These are phyloP conservation scores for Fusarium devonianum DNA, from an alignment of 2,329 filamentous ascomycete species.

Conservation along the genomic window DNA sequence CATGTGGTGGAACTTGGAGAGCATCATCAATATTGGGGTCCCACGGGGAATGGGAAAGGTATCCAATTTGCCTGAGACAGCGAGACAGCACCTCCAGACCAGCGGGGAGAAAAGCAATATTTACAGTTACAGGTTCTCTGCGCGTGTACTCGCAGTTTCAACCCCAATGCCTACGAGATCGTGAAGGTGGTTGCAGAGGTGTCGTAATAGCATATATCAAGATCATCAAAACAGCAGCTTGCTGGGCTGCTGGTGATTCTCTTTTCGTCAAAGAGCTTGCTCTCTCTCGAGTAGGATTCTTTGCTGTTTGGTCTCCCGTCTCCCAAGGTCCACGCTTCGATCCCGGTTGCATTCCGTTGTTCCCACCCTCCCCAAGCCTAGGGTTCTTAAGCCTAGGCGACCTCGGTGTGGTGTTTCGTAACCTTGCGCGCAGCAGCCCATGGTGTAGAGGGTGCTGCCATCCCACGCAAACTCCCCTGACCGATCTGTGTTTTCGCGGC, in stretches of 20 bases:
- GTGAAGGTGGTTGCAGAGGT: conserved; percentile 25
- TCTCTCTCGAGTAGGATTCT: too few relatives aligned
- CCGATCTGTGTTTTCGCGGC: conserved; percentile 26
- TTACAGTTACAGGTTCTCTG: conserved; percentile 4
- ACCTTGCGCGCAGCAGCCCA: conserved; percentile 25
- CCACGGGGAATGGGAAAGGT: conserved; percentile 8
- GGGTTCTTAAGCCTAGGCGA: conserved; percentile 21
- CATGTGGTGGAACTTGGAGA: conserved; percentile 27
- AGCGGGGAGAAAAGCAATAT: background rate
- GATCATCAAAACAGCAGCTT: background rate
- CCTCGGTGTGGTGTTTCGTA: conserved; percentile 34
- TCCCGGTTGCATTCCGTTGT: background rate
- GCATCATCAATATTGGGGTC: background rate
- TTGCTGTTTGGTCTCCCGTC: conserved; percentile 2
- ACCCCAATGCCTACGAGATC: conserved; percentile 8
- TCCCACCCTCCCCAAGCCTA: conserved; percentile 22
- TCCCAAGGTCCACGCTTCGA: too few relatives aligned
- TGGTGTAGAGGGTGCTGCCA: conserved; percentile 21
- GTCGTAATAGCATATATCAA: too few relatives aligned
- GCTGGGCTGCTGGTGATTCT: conserved; percentile 7
- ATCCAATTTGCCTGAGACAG: conserved; percentile 8
- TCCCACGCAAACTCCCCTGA: conserved; percentile 35
- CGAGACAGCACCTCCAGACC: conserved; percentile 1
- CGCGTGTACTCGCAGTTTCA: conserved; percentile 12
- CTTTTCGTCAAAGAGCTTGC: too few relatives aligned